phyloP scores from a whole-genome alignment of 1,284 basidiomycete genomes.

The Acaromyces ingoldii region DNA sequence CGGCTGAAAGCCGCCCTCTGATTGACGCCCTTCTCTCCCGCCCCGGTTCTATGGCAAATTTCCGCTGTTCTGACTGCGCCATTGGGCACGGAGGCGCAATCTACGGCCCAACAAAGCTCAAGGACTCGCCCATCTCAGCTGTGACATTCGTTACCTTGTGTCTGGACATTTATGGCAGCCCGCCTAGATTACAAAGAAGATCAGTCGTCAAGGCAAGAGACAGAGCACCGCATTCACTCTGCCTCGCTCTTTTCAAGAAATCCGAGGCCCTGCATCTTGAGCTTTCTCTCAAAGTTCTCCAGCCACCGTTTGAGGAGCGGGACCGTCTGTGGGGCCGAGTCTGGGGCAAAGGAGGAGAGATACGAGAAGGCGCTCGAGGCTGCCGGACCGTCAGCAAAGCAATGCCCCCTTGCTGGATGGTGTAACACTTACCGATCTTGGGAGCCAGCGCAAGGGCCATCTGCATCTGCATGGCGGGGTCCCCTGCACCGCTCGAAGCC shows the following conservation, averaged over 20 bases:
- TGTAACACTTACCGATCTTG: constrained; percentile 31
- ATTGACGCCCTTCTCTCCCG: too few relatives aligned
- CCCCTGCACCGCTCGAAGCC: background rate
- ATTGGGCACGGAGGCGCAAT: too few relatives aligned
- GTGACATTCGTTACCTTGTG: too few relatives aligned
- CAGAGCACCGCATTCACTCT: background rate
- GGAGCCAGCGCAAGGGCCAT: constrained; percentile 22
- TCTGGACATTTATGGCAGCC: too few relatives aligned
- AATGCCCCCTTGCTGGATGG: background rate
- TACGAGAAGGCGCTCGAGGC: constrained; percentile 44
- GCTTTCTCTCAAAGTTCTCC: constrained; percentile 46
- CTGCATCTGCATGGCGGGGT: constrained; percentile 1
- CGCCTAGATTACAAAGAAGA: too few relatives aligned
- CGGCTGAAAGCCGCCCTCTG: too few relatives aligned
- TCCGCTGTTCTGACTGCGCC: too few relatives aligned
- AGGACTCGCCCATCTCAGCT: too few relatives aligned
- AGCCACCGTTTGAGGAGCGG: constrained; percentile 48
- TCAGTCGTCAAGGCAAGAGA: too few relatives aligned
- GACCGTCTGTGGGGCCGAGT: constrained; percentile 45
- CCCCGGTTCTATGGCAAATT: too few relatives aligned
- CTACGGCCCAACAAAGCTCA: too few relatives aligned
- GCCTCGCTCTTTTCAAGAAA: constrained; percentile 34
- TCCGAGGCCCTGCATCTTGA: constrained; percentile 33
- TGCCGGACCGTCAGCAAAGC: constrained; percentile 2
- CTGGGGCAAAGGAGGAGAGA: constrained; percentile 45